Conservation (phyloP, 306 rosid species). For the Acacia melanoxylon region DNA sequence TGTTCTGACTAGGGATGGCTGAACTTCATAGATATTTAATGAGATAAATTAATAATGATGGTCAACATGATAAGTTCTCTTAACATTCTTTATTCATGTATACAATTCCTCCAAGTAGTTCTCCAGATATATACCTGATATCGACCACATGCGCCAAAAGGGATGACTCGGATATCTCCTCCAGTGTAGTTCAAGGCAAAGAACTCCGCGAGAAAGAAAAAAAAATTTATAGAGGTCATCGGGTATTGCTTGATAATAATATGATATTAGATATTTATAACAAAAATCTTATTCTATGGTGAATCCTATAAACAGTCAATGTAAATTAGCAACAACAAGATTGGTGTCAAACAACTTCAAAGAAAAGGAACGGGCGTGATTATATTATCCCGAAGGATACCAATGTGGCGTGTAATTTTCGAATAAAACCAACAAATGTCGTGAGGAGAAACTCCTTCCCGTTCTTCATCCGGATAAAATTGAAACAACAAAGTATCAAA, state of each 20-base stretch:
- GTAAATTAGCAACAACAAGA: neutral
- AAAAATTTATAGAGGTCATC: neutral
- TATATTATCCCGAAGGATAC: constrained; percentile 35
- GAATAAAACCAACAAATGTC: constrained; percentile 99
- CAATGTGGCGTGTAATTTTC: constrained; percentile 88
- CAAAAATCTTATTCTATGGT: constrained; percentile 22
- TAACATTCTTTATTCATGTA: too few species aligned
- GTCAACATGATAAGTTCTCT: too few species aligned
- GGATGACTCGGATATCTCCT: constrained; percentile 94
- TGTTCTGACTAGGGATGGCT: too few species aligned
- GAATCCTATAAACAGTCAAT: constrained; percentile 4
- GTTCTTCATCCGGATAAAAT: too few species aligned
- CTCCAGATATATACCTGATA: too few species aligned
- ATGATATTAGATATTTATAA: neutral
- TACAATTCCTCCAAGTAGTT: too few species aligned
- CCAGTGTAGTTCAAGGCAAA: constrained; percentile 97
- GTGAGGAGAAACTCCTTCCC: too few species aligned
- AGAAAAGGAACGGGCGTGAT: constrained; percentile 21
- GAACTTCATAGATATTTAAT: too few species aligned
- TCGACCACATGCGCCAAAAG: too few species aligned
- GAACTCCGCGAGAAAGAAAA: constrained; percentile 55
- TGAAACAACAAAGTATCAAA: too few species aligned
- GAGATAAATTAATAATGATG: too few species aligned
- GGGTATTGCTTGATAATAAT: constrained; percentile 14
- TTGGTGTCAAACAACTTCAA: constrained; percentile 11